Base-by-base conservation (phyloP, 1,284 basidiomycete species). In the Ganoderma meredithae region DNA sequence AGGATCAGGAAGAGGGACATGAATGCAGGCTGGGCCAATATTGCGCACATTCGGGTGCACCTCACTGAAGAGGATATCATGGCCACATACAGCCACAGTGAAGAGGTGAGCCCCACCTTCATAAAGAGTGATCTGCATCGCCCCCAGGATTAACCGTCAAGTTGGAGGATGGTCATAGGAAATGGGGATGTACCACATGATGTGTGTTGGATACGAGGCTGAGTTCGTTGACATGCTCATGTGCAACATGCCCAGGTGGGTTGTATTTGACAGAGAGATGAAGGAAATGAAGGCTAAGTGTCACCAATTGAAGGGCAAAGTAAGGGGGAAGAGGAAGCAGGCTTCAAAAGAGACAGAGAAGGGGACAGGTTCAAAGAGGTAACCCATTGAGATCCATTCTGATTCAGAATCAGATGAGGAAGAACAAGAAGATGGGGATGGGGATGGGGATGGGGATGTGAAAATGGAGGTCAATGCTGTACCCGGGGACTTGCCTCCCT, bases 191-290 rank as follows among this genome's bases (percentile, higher is more conserved):
- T 44, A 58, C 5, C 49, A 31, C 10, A 59, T 67, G 65, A 52
- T 36, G 13, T 67, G 65, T 39, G 55, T 67, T 5, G 65, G 65
- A 17, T 67, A 67, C 55, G 65, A 67, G 33, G 44, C 43, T 12
- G 55, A 62, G 55, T 67, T 62, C 36, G 25, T 63, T 4, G 22
- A 27, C 2, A 22, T 39, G 3, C 61, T 62, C 47, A 61, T 47
- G 1, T 36, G 55, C 13, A 67, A 63, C 36, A 25, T 41, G 6
- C 41, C 58, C 33, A 43, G 2, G 17, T 66, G 39, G 41, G 12
- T 47, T n/a, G 1, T 15, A 13, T n/a, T 44, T 7, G 43, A n/a
- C 12, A 19, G 17, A 44, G 12, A 44, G 43, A 44, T 15, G 17
- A 13, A n/a, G 4, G 19, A 44, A 44, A 44, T 8, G n/a, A 47